Evolutionary conservation across 1,284 basidiomycete species (phyloP), one percentile per base, ranked within the genome.

Genomic region (Moesziomyces sp.): DNA sequence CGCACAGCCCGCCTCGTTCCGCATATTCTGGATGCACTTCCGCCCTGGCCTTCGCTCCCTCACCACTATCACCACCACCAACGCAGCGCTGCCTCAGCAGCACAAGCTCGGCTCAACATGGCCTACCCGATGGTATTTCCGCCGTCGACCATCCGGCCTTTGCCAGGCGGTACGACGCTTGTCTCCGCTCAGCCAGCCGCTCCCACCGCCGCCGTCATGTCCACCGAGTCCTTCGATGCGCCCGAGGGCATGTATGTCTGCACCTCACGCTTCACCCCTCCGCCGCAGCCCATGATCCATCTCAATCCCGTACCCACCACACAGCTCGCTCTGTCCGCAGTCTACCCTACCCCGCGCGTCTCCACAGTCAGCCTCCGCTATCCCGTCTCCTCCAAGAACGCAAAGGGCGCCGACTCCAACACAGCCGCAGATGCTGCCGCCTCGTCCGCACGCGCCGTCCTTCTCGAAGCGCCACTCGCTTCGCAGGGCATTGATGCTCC

Each of bases 401-500:
- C 53, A 46, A 69, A 66, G 49, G 57, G 42, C 1, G 52, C 64
- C 8, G 71, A 74, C 42, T 18, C 59, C 3, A 59, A 26, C 21
- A 9, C 43, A 0, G 30, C 43, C 21, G 47, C 52, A 4, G 65
- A 64, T 6, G 38, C 52, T 3, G 26, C 57, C 26, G 18, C 46
- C 14, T 28, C 65, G 34, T 42, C 58, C 8, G 42, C 68, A 8
- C 57, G 44, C 7, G 60, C 38, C n/a, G 60, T 73, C 18, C 46
- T 73, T 18, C 57, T 78, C 23, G 78, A 78, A 45, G 58, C 54
- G 0, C 66, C 69, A 0, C 66, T 81, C 13, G 73, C 67, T n/a
- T 54, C 73, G 1, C 80, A 82, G 44, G 79, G 80, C 6, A 76
- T 81, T 46, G 79, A 80, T 46, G 79, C 78, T 3, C 64, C 74